phyloP scores from a whole-genome alignment of 331 rosid species.

The Rhamnella rubrinervis region DNA sequence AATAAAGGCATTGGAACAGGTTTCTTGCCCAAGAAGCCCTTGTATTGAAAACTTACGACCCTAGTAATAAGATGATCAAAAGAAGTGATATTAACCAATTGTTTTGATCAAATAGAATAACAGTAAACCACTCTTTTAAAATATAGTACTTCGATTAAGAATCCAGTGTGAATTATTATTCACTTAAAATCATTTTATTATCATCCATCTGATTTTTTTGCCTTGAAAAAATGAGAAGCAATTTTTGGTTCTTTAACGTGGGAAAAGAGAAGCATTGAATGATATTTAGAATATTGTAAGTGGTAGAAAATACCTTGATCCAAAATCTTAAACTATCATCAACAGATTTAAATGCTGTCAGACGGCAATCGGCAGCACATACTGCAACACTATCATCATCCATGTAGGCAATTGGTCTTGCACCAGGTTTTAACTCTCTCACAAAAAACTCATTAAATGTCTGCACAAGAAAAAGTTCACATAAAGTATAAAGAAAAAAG shows the following conservation, averaged over 20 bases:
- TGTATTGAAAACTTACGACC: slow-evolving; percentile 87
- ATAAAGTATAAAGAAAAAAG: background rate
- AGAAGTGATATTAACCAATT: background rate
- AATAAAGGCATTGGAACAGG: slow-evolving; percentile 56
- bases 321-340: slow-evolving; percentile 84
- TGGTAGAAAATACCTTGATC: slow-evolving; percentile 68
- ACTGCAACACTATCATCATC: slow-evolving; percentile 75
- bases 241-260: background rate
- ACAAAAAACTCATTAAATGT: slow-evolving; percentile 90
- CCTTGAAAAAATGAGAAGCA: slow-evolving; percentile 3
- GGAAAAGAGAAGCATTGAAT: background rate
- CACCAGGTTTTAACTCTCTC: slow-evolving; percentile 82
- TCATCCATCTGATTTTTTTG: background rate
- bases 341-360: slow-evolving; percentile 73
- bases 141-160: too few species aligned
- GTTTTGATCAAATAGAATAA: background rate
- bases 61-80: slow-evolving; percentile 38
- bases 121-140: too few species aligned
- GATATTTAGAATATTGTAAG: background rate
- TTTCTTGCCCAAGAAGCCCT: slow-evolving; percentile 82
- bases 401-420: slow-evolving; percentile 64
- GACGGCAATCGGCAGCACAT: slow-evolving; percentile 92
- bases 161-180: too few species aligned
- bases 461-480: slow-evolving; percentile 41
- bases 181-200: too few species aligned